A percentile compares a stretch with the other conserved stretches of the same genome.
Conservation (phyloP, 1,139 yeast genomes). For the Lipomyces yarrowii region DNA sequence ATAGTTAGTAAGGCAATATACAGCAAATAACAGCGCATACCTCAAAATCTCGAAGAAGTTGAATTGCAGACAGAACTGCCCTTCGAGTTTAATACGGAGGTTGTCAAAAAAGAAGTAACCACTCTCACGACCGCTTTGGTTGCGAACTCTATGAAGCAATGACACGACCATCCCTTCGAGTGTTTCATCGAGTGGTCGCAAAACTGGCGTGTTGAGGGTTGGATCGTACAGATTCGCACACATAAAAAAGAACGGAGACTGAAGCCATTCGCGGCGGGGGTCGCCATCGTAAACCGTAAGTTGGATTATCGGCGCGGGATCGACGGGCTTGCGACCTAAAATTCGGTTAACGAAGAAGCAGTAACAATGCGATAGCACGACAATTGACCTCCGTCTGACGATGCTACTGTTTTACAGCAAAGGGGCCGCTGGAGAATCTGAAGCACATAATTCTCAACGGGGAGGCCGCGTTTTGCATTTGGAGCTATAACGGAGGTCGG, state of each 20-base stretch:
- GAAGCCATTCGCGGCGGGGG: conserved; percentile 32
- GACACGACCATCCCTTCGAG: conserved; percentile 34
- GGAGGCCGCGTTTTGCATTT: conserved; percentile 19
- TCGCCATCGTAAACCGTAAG: conserved; percentile 31
- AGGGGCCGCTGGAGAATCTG: conserved; percentile 29
- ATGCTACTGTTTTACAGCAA: conserved; percentile 22
- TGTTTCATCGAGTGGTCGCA: conserved; percentile 26
- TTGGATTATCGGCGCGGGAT: conserved; percentile 35
- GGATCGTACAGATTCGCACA: conserved; percentile 33
- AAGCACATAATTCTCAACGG: conserved; percentile 19
- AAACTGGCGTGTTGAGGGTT: conserved; percentile 22
- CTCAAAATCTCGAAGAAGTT: conserved; percentile 32
- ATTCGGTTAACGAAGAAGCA: conserved; percentile 5
- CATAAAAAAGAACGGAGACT: conserved; percentile 34
- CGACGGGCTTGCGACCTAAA: conserved; percentile 33
- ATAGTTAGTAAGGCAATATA: neutral
- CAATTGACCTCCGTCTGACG: conserved; percentile 14
- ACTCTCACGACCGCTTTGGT: conserved; percentile 31
- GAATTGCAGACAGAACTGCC: conserved; percentile 33
- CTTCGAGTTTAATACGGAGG: conserved; percentile 33
- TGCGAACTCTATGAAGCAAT: conserved; percentile 35
- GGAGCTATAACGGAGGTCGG: conserved; percentile 6
- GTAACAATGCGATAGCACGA: neutral
- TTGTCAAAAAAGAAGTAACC: conserved; percentile 36
- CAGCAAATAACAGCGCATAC: conserved; percentile 16